Evolutionary conservation across 768 basidiomycete species (phyloP).

Genomic region (Tephrocybe sp.): DNA sequence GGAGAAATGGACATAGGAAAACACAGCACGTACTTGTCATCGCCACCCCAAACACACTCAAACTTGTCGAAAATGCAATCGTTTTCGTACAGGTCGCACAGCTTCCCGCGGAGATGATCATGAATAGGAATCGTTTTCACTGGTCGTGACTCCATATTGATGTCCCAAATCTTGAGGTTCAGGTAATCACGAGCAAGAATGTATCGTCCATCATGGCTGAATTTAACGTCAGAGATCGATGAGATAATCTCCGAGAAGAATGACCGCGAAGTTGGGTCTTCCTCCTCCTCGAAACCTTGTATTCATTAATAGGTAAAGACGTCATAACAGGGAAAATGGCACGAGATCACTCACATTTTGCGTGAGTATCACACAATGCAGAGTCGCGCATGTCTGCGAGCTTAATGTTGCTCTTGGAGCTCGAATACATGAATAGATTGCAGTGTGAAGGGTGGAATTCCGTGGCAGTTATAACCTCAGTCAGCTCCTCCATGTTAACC

Average conservation of each 20-base stretch:
- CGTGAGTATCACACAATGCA: conserved; percentile 92
- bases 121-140: conserved; percentile 98
- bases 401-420: conserved; percentile 99
- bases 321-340: neutral
- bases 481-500: conserved; percentile 99
- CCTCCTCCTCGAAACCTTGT: conserved; percentile 96
- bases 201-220: conserved; percentile 95
- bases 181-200: conserved; percentile 97
- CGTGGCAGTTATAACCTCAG: conserved; percentile 99
- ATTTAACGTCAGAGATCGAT: conserved; percentile 99
- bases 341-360: conserved; percentile 72
- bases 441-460: conserved; percentile 98
- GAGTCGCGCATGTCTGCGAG: conserved; percentile 99
- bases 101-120: conserved; percentile 94
- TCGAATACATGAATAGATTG: conserved; percentile 99
- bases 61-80: conserved; percentile 99
- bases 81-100: conserved; percentile 98
- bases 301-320: conserved; percentile 9
- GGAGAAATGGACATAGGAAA: conserved; percentile 1
- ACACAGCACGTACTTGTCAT: conserved; percentile 73
- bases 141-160: conserved; percentile 97
- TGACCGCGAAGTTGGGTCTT: conserved; percentile 94
- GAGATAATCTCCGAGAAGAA: conserved; percentile 99
- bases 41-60: conserved; percentile 97
- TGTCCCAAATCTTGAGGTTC: conserved; percentile 98